Evolutionary conservation across 306 rosid species (phyloP).

Genomic region (Parietaria judaica): DNA sequence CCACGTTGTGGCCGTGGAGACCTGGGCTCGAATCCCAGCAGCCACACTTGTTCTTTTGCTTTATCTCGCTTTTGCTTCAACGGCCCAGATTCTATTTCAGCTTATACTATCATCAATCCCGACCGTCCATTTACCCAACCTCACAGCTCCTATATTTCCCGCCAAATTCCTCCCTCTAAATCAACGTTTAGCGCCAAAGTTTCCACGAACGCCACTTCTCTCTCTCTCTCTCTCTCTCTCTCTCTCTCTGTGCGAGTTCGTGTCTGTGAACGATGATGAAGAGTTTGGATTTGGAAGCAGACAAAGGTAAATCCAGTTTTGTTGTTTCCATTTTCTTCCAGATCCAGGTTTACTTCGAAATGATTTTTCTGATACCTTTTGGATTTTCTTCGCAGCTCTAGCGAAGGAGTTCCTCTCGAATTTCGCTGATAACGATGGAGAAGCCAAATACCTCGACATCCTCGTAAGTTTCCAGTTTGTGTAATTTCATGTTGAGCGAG

Average conservation of each 20-base stretch:
- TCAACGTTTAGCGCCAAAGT: slow-evolving; percentile 54
- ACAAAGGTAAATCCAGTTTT: slow-evolving; percentile 39
- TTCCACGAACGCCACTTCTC: not conserved
- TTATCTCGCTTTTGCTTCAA: not conserved
- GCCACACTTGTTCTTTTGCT: slow-evolving; percentile 6
- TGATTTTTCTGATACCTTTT: not conserved
- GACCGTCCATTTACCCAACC: too few relatives aligned
- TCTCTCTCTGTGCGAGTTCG: slow-evolving; percentile 2
- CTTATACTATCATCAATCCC: not conserved
- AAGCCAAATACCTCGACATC: slow-evolving; percentile 62
- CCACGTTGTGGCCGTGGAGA: slow-evolving; percentile 63
- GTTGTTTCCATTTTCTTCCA: not conserved
- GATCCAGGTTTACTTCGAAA: not conserved
- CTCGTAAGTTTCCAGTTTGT: slow-evolving; percentile 34
- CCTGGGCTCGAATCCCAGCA: slow-evolving; percentile 73
- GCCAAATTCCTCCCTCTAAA: slow-evolving; percentile 40
- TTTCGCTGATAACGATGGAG: slow-evolving; percentile 63
- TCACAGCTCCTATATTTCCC: slow-evolving; percentile 41
- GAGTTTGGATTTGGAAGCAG: slow-evolving; percentile 50
- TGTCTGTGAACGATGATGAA: slow-evolving; percentile 33
- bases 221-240: slow-evolving; percentile 8
- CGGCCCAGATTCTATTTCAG: not conserved
- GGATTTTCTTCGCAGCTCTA: slow-evolving; percentile 31
- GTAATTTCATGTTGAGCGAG: too few relatives aligned
- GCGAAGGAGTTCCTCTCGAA: slow-evolving; percentile 74